Evolutionary conservation across 257 asterid species (phyloP), one percentile per base, ranked within the genome.

Genomic region (Ehretia macrophylla): DNA sequence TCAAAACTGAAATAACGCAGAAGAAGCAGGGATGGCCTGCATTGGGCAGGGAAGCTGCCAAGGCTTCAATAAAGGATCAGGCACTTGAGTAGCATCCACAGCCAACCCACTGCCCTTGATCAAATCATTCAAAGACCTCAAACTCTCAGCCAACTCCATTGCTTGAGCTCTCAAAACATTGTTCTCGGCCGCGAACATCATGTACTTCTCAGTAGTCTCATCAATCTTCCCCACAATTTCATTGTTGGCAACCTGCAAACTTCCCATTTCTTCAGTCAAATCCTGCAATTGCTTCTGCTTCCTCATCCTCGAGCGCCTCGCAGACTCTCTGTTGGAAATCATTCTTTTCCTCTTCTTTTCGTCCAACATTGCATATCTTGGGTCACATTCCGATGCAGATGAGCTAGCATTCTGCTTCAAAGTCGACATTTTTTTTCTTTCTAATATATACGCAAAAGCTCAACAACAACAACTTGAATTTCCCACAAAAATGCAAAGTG

Each of bases 131-230:
- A 82, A 58, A 14, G 73, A 76, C 65, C 68, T 66, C 14, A 83
- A 70, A 45, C 85, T 81, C 22, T 85, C 89, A 6, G 72, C 57
- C 55, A 87, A 75, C 42, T 87, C 95, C 4, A 47, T 59, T 22
- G 56, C 17, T 58, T 79, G 88, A 54, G 94, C 96, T 69, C 84
- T 83, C 42, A 87, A 66, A 35, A 85, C 96, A 72, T 75, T 73
- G 23, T 87, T 87, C 58, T 77, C 75, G 4, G 83, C 63, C 1
- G 81, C 81, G 37, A 50, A 40, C 37, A 59, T 53, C 54, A 67
- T 8, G 57, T 79, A 67, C 64, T 68, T 66, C 27, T 77, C 72
- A 0, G 71, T 56, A 8, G 81, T 61, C 52, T 48, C 72, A 10
- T 85, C 94, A n/a, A 87, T 81, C 83, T 71, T 82, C 20, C 66